Conservation (phyloP, 1,284 basidiomycete species). For the Trichosporon sp. region DNA sequence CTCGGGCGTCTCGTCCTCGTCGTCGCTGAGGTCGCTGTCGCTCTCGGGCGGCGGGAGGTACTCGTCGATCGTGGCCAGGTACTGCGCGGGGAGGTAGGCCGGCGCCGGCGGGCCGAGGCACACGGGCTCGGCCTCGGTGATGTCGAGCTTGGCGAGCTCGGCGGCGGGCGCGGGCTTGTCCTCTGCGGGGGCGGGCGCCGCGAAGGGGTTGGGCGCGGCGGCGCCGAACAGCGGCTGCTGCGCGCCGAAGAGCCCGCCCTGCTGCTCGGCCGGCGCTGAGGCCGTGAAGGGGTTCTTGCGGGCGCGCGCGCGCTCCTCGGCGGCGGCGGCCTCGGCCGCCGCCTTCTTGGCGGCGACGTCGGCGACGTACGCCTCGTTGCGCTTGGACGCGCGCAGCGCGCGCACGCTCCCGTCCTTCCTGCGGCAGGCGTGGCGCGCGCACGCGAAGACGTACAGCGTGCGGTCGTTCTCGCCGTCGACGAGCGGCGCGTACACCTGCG, state of each 20-base stretch:
- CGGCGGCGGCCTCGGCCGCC: constrained; percentile 35
- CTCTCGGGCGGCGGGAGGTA: constrained; percentile 40
- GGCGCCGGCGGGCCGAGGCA: constrained; percentile 39
- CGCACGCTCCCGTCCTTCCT: constrained; percentile 44
- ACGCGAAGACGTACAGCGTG: constrained; percentile 48
- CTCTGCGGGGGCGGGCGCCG: constrained; percentile 8
- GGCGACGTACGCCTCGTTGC: constrained; percentile 48
- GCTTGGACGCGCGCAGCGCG: constrained; percentile 45
- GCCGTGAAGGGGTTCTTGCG: constrained; percentile 49
- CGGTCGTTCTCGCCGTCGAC: constrained; percentile 50
- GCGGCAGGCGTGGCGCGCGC: constrained; percentile 41
- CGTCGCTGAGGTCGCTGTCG: constrained; percentile 26
- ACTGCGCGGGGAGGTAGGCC: constrained; percentile 48
- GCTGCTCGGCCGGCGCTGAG: not conserved
- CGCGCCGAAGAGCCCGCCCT: not conserved
- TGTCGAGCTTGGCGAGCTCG: constrained; percentile 4
- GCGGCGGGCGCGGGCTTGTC: not conserved
- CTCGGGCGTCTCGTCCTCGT: constrained; percentile 28
- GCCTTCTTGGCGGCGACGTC: constrained; percentile 42
- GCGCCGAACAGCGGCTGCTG: constrained; percentile 28
- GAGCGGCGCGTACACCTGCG: constrained; percentile 50
- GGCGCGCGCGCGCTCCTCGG: constrained; percentile 33
- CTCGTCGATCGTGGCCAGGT: constrained; percentile 48
- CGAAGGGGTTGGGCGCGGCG: constrained; percentile 26
- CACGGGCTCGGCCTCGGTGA: constrained; percentile 20